These are phyloP conservation scores for Astrocystis sublimbata DNA, from an alignment of 495 filamentous ascomycete genomes.

Conservation along the genomic window DNA sequence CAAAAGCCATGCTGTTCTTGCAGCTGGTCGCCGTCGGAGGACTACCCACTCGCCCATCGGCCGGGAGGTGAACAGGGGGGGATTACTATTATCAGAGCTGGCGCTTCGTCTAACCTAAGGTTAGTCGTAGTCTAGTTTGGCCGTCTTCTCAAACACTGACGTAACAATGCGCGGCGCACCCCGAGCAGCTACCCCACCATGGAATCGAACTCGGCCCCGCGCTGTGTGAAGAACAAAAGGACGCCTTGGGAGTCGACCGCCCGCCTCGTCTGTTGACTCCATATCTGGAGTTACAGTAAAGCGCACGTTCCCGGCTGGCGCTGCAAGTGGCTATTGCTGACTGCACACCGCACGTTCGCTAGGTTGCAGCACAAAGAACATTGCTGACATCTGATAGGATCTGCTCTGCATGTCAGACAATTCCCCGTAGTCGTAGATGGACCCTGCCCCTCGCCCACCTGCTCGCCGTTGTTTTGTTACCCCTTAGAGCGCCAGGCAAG, in stretches of 20 bases:
- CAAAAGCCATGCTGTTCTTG: neutral
- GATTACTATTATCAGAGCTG: neutral
- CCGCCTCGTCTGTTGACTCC: neutral
- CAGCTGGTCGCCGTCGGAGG: neutral
- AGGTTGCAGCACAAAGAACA: neutral
- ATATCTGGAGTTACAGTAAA: constrained; percentile 13
- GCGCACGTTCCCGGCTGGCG: constrained; percentile 7
- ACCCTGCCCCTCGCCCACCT: neutral
- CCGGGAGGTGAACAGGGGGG: neutral
- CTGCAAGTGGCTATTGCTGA: constrained; percentile 8
- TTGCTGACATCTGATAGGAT: constrained; percentile 11
- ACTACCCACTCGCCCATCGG: too few relatives aligned
- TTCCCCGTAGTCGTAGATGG: neutral
- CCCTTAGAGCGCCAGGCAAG: neutral
- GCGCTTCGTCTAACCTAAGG: neutral
- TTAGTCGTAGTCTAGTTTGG: neutral
- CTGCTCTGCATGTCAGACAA: constrained; percentile 12
- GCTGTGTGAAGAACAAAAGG: neutral
- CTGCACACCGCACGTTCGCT: constrained; percentile 14
- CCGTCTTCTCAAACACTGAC: constrained; percentile 8
- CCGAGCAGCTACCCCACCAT: constrained; percentile 11
- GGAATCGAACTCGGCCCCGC: constrained; percentile 10
- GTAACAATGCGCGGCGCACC: constrained; percentile 7
- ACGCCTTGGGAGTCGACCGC: too few relatives aligned
- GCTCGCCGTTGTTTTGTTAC: neutral